Evolutionary conservation across 257 asterid species (phyloP), one percentile per base, ranked within the genome.

Genomic region (Penstemon davidsonii): DNA sequence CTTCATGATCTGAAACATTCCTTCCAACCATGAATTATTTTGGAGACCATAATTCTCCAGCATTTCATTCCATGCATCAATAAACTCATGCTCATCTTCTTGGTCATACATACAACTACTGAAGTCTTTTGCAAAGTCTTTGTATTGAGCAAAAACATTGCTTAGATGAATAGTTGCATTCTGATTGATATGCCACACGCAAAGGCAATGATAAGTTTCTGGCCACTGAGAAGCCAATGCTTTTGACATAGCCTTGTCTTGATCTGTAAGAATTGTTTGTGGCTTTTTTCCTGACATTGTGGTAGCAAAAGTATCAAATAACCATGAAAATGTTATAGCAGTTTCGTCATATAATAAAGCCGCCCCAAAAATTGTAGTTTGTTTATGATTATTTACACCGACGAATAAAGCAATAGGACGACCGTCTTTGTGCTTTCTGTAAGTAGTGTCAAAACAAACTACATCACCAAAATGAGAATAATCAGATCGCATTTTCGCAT

Each of bases 271-370:
- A 44, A 44, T 44, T 5, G 47, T 44, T 44, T 44, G 47, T 8
- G 47, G 47, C 47, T 44, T 44, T 8, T 44, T 44, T 4, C 8
- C 8, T 44, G 47, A 44, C 47, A 44, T 44, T 5, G 47, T 8
- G 5, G 5, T 8, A 44, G 47, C 47, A 44, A 44, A 44, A 44
- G 47, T 70, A 13, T n/a, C 41, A 12, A 70, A 47, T n/a, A 70
- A 12, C 65, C 70, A 70, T 11, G 9, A 4, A 10, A 64, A 53
- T 25, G 55, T 50, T n/a, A 65, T 50, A 10, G 38, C 59, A 25
- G 73, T 63, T 36, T 69, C 72, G 56, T 63, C 59, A 36, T 55
- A 67, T 3, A 63, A 59, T 44, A 75, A 47, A 18, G 67, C 72
- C 46, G 54, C 62, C 5, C 69, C 72, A 64, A 64, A 57, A 3